Evolutionary conservation across 1,139 yeast genomes (phyloP), one percentile per base, ranked within the genome.

Genomic region (Blastobotrys illinoisensis): DNA sequence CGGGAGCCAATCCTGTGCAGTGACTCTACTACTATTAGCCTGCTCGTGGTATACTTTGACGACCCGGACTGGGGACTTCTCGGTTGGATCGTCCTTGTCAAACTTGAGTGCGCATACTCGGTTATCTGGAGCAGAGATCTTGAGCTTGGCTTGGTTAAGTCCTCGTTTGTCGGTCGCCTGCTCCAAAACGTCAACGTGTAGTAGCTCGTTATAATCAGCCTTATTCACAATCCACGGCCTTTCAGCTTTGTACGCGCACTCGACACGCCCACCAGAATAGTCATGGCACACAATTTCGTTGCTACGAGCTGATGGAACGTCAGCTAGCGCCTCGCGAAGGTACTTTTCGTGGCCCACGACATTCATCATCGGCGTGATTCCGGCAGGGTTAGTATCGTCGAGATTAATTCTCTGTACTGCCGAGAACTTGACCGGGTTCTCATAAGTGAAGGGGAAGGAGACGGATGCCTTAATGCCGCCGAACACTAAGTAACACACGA

Each of bases 391-490:
- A 40, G 13, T 57, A 5, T 48, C 50, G 48, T 68, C 69, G 55
- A 83, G 69, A 60, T 83, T 77, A 52, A 84, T 73, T 1, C 73
- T 69, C 67, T 89, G 90, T 36, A 82, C 69, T 63, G 86, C 85
- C 60, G 91, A 75, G 53, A 87, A 74, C 65, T 88, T 88, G 68
- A 88, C 70, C 9, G 96, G 96, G 44, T 81, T 76, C 2, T 70
- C 67, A 44, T 75, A 73, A 32, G 82, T 79, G 65, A 85, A 86
- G 9, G 96, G 85, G 9, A 72, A 69, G 21, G 73, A 66, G 14
- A 71, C 60, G 9, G 76, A 62, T 1, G 82, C 69, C 3, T 69
- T 59, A 2, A 75, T 59, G 0, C 78, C 69, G 0, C 82, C 78
- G 32, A 70, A 58, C 26, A 74, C 52, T 6, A 77, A 65, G 4